phyloP scores from a whole-genome alignment of 1,284 basidiomycete species.

The Clitocybe nebularis region DNA sequence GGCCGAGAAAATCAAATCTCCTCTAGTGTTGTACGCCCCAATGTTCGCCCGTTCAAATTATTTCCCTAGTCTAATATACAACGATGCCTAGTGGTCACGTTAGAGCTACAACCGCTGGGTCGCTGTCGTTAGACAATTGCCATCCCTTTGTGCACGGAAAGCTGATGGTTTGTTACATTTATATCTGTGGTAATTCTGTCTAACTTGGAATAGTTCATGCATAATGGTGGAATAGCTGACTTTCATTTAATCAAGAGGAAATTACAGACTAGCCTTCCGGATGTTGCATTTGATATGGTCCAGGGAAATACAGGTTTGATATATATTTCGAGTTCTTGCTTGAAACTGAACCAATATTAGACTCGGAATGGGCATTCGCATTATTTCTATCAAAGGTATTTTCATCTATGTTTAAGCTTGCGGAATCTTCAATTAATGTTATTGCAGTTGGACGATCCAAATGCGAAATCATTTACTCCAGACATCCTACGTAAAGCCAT shows the following conservation, averaged over 20 bases:
- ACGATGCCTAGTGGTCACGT: conserved; percentile 85
- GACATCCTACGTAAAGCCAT: conserved; percentile 73
- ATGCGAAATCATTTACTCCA: conserved; percentile 66
- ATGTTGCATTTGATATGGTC: conserved; percentile 82
- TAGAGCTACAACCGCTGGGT: conserved; percentile 82
- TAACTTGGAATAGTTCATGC: conserved; percentile 74
- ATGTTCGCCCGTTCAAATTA: conserved; percentile 1
- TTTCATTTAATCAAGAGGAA: conserved; percentile 80
- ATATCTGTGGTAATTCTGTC: conserved; percentile 2
- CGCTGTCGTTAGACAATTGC: conserved; percentile 90
- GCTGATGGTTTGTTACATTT: conserved; percentile 64
- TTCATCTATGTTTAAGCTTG: conserved; percentile 11
- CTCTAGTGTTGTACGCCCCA: conserved; percentile 78
- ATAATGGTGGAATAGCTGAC: conserved; percentile 86
- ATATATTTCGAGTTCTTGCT: conserved; percentile 2
- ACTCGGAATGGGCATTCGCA: conserved; percentile 95
- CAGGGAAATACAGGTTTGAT: conserved; percentile 84
- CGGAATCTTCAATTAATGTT: conserved; percentile 10
- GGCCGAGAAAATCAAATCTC: conserved; percentile 93
- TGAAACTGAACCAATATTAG: conserved; percentile 32
- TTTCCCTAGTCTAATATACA: not conserved
- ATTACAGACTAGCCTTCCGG: conserved; percentile 71
- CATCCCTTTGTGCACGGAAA: conserved; percentile 88
- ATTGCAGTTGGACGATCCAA: conserved; percentile 72
- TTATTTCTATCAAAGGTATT: conserved; percentile 81